Conservation (phyloP, 2,329 filamentous ascomycete species). For the Lachnellula hyalina region DNA sequence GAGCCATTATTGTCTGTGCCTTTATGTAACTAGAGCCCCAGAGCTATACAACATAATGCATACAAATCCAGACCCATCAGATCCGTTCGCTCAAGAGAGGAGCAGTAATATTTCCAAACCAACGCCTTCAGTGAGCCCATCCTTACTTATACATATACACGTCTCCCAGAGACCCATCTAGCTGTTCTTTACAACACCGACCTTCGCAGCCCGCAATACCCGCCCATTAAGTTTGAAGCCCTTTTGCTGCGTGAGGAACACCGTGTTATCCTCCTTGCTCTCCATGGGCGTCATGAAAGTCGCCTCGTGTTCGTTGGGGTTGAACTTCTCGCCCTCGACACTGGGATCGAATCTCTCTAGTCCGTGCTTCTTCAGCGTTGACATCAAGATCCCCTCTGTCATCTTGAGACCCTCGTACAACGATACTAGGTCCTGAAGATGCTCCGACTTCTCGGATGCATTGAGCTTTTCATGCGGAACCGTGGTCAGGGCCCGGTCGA, state of each 20-base stretch:
- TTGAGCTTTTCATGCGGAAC: slow-evolving; percentile 71
- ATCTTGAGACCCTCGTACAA: slow-evolving; percentile 90
- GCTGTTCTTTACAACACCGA: slow-evolving; percentile 85
- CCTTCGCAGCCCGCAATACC: slow-evolving; percentile 86
- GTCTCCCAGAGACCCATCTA: slow-evolving; percentile 10
- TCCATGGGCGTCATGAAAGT: slow-evolving; percentile 87
- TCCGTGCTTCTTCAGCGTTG: slow-evolving; percentile 88
- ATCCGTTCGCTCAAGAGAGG: slow-evolving; percentile 22
- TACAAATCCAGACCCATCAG: slow-evolving; percentile 6
- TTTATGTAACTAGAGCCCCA: slow-evolving; percentile 8
- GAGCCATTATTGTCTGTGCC: not conserved
- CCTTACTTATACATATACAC: slow-evolving; percentile 24
- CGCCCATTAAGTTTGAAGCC: slow-evolving; percentile 92
- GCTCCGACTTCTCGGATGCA: slow-evolving; percentile 43
- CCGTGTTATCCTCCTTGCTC: slow-evolving; percentile 82
- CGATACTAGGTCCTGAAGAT: slow-evolving; percentile 66
- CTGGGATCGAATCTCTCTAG: slow-evolving; percentile 80
- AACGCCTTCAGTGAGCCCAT: slow-evolving; percentile 18
- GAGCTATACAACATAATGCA: slow-evolving; percentile 18
- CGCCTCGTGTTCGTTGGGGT: slow-evolving; percentile 94
- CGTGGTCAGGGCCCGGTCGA: slow-evolving; percentile 82
- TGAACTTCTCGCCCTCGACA: slow-evolving; percentile 73
- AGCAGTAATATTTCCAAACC: slow-evolving; percentile 24
- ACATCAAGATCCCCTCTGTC: slow-evolving; percentile 85
- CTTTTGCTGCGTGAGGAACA: slow-evolving; percentile 92